phyloP scores from a whole-genome alignment of 352 stramenopile genomes.

The Globisporangium cystogenes region DNA sequence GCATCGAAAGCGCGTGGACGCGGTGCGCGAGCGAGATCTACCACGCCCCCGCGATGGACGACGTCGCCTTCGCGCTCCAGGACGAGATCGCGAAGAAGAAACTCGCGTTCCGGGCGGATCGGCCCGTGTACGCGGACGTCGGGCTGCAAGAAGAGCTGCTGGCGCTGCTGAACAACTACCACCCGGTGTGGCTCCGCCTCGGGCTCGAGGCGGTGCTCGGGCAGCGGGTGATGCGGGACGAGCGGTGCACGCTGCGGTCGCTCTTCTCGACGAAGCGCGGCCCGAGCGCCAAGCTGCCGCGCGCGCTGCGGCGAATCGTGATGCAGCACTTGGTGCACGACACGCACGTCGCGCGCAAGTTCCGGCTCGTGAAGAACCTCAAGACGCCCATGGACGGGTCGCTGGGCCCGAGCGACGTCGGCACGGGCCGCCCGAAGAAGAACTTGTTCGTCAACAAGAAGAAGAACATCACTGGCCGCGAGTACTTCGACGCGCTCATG shows the following conservation, averaged over 20 bases:
- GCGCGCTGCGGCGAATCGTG: conserved; percentile 47
- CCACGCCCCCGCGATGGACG: conserved; percentile 38
- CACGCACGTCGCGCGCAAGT: conserved; percentile 43
- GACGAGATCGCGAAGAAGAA: conserved; percentile 67
- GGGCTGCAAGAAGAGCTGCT: conserved; percentile 85
- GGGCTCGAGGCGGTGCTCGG: conserved; percentile 87
- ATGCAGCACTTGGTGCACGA: conserved; percentile 68
- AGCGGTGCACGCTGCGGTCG: conserved; percentile 46
- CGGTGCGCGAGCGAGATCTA: conserved; percentile 57
- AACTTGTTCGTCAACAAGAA: conserved; percentile 44
- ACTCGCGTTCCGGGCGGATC: conserved; percentile 81
- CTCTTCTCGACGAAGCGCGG: conserved; percentile 44
- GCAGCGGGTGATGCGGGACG: conserved; percentile 39
- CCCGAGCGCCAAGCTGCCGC: conserved; percentile 37
- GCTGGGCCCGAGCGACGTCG: conserved; percentile 23
- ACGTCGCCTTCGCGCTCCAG: conserved; percentile 56
- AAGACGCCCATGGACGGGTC: conserved; percentile 62
- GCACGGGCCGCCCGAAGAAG: conserved; percentile 17
- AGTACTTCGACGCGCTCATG: conserved; percentile 84
- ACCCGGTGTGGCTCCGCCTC: conserved; percentile 88
- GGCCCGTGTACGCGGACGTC: conserved; percentile 89
- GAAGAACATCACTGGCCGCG: conserved; percentile 63
- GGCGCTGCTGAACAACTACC: conserved; percentile 87
- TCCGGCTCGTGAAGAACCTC: conserved; percentile 68
- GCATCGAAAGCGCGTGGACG: conserved; percentile 61